These are phyloP conservation scores for Avena insularis DNA, from an alignment of 176 grass and related monocot genomes.

Conservation along the genomic window DNA sequence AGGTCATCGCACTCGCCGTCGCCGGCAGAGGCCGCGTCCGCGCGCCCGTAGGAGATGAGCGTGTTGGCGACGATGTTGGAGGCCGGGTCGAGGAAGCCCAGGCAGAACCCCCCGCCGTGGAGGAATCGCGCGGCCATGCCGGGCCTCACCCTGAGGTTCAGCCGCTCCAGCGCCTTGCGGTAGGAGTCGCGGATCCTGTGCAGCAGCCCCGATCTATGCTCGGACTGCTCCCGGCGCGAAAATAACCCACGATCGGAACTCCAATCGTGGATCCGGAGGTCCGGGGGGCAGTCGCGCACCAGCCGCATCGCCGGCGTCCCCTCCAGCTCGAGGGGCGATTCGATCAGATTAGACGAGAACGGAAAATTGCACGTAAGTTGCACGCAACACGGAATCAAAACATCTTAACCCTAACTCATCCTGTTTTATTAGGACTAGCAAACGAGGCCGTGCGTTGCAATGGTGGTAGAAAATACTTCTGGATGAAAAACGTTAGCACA, in stretches of 20 bases:
- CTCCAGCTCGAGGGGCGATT: neutral
- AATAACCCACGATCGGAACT: neutral
- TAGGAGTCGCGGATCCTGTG: conserved; percentile 15
- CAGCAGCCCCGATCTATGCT: neutral
- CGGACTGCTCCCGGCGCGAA: neutral
- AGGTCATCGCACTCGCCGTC: neutral
- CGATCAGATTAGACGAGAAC: neutral
- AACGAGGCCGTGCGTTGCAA: no score
- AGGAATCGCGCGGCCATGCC: neutral
- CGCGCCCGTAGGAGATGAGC: neutral
- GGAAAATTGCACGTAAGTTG: no score
- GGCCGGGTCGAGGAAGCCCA: conserved; percentile 8
- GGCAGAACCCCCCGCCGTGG: neutral
- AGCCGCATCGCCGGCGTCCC: conserved; percentile 5
- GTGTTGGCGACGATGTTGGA: conserved; percentile 14
- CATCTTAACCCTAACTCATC: no score
- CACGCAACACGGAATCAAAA: no score
- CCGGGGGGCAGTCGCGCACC: conserved; percentile 8
- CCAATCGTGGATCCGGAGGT: conserved; percentile 9
- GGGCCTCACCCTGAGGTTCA: conserved; percentile 18
- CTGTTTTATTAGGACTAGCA: no score
- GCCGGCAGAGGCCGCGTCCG: neutral
- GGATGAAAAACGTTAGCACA: no score
- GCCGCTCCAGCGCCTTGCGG: conserved; percentile 32
- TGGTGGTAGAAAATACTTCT: no score